Conservation (phyloP, 495 filamentous ascomycete genomes). For the Filosporella fistucella region DNA sequence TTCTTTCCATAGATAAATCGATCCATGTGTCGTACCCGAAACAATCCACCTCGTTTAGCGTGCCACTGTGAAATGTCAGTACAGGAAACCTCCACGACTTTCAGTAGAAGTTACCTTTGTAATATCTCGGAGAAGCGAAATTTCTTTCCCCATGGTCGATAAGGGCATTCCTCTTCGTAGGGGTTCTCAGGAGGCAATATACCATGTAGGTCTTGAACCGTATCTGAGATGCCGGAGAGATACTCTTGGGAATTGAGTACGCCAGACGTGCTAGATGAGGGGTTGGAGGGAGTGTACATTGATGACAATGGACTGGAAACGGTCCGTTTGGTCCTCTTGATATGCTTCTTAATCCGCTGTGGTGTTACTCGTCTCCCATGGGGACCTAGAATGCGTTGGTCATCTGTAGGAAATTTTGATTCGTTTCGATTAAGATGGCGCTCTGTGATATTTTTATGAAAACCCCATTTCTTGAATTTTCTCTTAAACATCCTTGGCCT, state of each 20-base stretch:
- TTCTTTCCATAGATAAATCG: background rate
- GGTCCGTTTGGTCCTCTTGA: too few relatives aligned
- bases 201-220: too few relatives aligned
- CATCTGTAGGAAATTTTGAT: too few relatives aligned
- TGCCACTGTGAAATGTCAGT: conserved; percentile 3
- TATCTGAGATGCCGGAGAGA: too few relatives aligned
- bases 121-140: conserved; percentile 1
- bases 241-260: too few relatives aligned
- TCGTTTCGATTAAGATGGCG: too few relatives aligned
- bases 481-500: background rate
- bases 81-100: background rate
- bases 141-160: background rate
- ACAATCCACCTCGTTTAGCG: background rate
- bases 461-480: background rate
- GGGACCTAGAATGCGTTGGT: too few relatives aligned
- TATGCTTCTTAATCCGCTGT: too few relatives aligned
- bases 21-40: background rate
- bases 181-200: background rate
- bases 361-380: too few relatives aligned
- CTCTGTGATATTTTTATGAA: background rate
- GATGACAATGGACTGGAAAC: too few relatives aligned
- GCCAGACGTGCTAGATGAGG: too few relatives aligned
- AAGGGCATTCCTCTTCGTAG: background rate
- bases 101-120: background rate
- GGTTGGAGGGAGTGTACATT: too few relatives aligned